phyloP scores from a whole-genome alignment of 768 basidiomycete species.

The Boletus speciosus region DNA sequence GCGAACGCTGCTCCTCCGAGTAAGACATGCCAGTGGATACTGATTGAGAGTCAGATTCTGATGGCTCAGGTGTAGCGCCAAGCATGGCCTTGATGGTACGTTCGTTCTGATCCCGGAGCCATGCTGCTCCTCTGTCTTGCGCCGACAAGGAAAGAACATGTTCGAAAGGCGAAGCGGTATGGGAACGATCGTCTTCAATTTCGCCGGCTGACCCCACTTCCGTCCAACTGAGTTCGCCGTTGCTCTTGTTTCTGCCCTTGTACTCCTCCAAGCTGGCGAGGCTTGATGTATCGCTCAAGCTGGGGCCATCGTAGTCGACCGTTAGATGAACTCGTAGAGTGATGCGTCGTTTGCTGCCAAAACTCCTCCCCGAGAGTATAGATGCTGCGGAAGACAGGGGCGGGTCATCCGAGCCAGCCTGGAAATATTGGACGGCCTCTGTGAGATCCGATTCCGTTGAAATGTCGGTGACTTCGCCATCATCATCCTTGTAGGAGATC shows the following conservation, averaged over 20 bases:
- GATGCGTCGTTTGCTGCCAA: conserved; percentile 67
- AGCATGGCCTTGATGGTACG: conserved; percentile 60
- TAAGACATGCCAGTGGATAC: conserved; percentile 27
- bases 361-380: conserved; percentile 62
- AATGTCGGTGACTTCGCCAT: conserved; percentile 73
- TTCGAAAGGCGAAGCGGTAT: conserved; percentile 40
- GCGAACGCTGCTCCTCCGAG: conserved; percentile 30
- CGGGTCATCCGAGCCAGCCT: conserved; percentile 68
- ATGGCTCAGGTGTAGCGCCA: conserved; percentile 54
- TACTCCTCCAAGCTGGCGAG: conserved; percentile 77
- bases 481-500: conserved; percentile 86
- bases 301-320: conserved; percentile 89
- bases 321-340: conserved; percentile 72
- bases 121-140: conserved; percentile 68
- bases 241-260: conserved; percentile 55
- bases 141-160: conserved; percentile 42
- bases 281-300: conserved; percentile 85
- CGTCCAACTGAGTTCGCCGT: conserved; percentile 40
- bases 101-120: conserved; percentile 80
- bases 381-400: conserved; percentile 71
- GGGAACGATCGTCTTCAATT: conserved; percentile 54
- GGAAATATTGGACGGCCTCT: conserved; percentile 87
- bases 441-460: conserved; percentile 68
- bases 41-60: conserved; percentile 51
- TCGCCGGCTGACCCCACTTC: conserved; percentile 44